A percentile compares a stretch with the other conserved stretches of the same genome.
Evolutionary conservation across 495 filamentous ascomycete genomes (phyloP).

Genomic region (Schizothecium vesticola): DNA sequence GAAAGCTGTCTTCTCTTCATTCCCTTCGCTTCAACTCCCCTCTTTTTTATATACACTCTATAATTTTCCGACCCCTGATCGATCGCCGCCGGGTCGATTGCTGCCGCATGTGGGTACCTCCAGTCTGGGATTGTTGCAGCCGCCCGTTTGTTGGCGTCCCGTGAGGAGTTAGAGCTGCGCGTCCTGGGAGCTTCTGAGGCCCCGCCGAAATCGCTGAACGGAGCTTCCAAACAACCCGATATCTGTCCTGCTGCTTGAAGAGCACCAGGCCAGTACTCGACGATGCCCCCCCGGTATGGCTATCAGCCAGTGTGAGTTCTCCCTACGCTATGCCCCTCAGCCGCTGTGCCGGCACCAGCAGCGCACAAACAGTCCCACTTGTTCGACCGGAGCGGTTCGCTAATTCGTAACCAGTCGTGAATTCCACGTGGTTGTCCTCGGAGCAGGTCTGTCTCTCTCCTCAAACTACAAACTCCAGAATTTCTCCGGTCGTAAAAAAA

Average conservation of each 20-base stretch:
- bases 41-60: neutral
- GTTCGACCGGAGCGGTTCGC: neutral
- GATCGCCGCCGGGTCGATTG: conserved; percentile 12
- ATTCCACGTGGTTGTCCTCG: conserved; percentile 33
- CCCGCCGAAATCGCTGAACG: conserved; percentile 2
- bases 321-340: neutral
- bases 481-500: neutral
- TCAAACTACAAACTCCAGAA: neutral
- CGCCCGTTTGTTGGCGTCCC: conserved; percentile 25
- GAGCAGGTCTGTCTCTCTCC: conserved; percentile 26
- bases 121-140: conserved; percentile 18
- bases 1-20: conserved; percentile 1
- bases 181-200: conserved; percentile 5
- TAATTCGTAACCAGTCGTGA: conserved; percentile 24
- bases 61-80: conserved; percentile 7
- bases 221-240: neutral
- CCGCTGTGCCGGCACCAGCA: neutral
- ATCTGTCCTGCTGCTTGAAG: conserved; percentile 1
- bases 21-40: neutral
- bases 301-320: conserved; percentile 30
- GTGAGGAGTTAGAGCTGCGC: conserved; percentile 23
- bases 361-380: neutral
- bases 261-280: conserved; percentile 10
- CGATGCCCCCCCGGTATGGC: conserved; percentile 26
- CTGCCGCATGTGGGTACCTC: conserved; percentile 25